A percentile compares a stretch with the other conserved stretches of the same genome.
These are phyloP conservation scores for Postia placenta DNA, from an alignment of 768 basidiomycete genomes.

Conservation along the genomic window DNA sequence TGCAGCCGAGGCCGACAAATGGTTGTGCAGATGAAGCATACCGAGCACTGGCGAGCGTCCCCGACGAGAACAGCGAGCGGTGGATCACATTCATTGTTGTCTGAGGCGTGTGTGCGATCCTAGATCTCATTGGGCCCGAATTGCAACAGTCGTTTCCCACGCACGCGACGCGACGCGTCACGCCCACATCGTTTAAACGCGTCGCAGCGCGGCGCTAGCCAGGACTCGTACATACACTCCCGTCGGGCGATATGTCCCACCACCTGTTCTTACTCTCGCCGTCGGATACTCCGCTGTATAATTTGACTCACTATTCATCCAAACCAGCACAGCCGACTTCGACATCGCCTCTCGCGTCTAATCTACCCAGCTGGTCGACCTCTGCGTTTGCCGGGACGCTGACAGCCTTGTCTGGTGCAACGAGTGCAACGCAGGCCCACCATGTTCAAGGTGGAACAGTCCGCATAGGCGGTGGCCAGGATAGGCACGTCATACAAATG, in stretches of 20 bases:
- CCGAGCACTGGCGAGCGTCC: background rate
- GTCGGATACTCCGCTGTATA: conserved; percentile 82
- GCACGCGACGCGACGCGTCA: too few species aligned
- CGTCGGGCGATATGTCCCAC: conserved; percentile 59
- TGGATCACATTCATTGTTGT: background rate
- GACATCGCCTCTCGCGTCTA: conserved; percentile 68
- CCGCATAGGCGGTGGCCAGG: conserved; percentile 74
- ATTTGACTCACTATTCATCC: conserved; percentile 74
- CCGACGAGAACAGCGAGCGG: background rate
- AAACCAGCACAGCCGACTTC: conserved; percentile 53
- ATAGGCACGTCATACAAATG: conserved; percentile 96
- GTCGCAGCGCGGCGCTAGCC: too few species aligned
- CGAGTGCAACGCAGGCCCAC: conserved; percentile 58
- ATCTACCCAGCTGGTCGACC: conserved; percentile 86
- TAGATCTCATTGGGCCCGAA: too few species aligned
- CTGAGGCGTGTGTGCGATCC: too few species aligned
- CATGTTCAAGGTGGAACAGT: conserved; percentile 58
- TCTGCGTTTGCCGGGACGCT: conserved; percentile 88
- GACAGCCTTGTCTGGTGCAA: conserved; percentile 81
- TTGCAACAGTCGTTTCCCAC: too few species aligned
- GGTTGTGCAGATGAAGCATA: background rate
- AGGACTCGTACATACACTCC: background rate
- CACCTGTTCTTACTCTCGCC: conserved; percentile 84
- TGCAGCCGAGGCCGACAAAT: background rate
- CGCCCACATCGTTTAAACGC: too few species aligned